Base-by-base conservation (phyloP, 2,329 filamentous ascomycete genomes). In the Aspergillus candidus region DNA sequence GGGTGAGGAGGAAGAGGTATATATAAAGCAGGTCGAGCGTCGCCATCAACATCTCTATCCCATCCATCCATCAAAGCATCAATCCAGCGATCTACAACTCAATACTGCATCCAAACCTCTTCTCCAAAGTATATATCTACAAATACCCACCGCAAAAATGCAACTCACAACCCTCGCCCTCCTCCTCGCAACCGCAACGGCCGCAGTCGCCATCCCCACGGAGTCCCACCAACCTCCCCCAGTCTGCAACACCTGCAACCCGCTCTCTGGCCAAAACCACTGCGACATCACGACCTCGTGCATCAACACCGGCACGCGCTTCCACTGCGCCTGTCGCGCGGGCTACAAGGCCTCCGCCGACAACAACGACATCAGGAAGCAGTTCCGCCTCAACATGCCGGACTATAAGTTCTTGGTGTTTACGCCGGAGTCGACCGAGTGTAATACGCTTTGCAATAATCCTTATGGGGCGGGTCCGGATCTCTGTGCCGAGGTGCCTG, bases 261-360 rank as follows among this genome's bases (percentile, higher is more conserved):
- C 68, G 3, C 31, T 66, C 46, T 64, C 65, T 4, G 66, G 65
- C 44, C 37, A 65, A 39, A 70, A 70, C 51, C 49, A 53, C 46
- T 72, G 69, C 50, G 63, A 71, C 47, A 54, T 66, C 34, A 70
- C 67, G 11, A 72, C 69, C 17, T 70, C 69, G 6, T 72, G 69
- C 54, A 71, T 70, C 51, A 69, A 63, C 57, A 69, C 66, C 1
- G 66, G 66, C 39, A 54, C 52, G 5, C 48, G 56, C 15, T 69
- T 68, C 62, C 65, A 69, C 55, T 69, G 66, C 43, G 66, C 66
- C 52, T 69, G 66, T 47, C 65, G 66, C 43, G 66, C 66, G 14
- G 66, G 66, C 32, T 69, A 65, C 51, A 69, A 69, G 57, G 62
- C 65, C 27, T 63, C 59, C 13, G 18, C 44, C 13, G 7, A 55